These are phyloP conservation scores for Phylloporus sp. DNA, from an alignment of 1,284 basidiomycete species.

Conservation along the genomic window DNA sequence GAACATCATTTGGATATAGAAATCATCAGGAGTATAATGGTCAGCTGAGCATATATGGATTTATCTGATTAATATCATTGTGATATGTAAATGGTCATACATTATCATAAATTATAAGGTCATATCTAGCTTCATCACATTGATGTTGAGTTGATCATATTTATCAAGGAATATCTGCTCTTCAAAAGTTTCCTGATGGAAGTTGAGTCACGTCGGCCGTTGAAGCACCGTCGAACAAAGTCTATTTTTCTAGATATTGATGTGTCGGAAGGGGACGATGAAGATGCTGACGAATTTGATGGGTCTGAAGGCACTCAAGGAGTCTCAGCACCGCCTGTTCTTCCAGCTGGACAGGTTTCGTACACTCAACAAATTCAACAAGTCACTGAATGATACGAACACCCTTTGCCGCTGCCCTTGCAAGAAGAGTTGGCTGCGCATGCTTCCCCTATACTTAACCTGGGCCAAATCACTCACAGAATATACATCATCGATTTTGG, in stretches of 20 bases:
- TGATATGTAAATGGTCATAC: too few species aligned
- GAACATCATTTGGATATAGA: too few species aligned
- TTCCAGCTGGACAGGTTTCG: neutral
- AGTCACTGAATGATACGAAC: neutral
- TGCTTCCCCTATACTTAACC: too few species aligned
- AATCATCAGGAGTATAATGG: too few species aligned
- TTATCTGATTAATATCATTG: too few species aligned
- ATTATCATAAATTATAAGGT: too few species aligned
- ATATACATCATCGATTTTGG: neutral
- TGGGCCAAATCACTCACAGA: neutral
- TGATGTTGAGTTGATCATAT: too few species aligned
- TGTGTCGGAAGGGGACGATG: neutral
- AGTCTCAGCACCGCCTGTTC: neutral
- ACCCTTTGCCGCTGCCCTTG: neutral
- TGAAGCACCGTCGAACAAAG: neutral
- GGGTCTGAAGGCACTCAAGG: neutral
- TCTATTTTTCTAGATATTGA: neutral
- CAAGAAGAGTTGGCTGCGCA: too few species aligned
- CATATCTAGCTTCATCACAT: too few species aligned
- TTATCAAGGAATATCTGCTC: too few species aligned
- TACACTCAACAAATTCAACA: neutral
- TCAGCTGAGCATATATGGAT: too few species aligned
- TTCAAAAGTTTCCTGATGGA: too few species aligned
- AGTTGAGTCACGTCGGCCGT: neutral
- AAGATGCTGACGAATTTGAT: neutral